These are phyloP conservation scores for Colletotrichum higginsianum DNA, from an alignment of 2,329 filamentous ascomycete genomes.

Conservation along the genomic window DNA sequence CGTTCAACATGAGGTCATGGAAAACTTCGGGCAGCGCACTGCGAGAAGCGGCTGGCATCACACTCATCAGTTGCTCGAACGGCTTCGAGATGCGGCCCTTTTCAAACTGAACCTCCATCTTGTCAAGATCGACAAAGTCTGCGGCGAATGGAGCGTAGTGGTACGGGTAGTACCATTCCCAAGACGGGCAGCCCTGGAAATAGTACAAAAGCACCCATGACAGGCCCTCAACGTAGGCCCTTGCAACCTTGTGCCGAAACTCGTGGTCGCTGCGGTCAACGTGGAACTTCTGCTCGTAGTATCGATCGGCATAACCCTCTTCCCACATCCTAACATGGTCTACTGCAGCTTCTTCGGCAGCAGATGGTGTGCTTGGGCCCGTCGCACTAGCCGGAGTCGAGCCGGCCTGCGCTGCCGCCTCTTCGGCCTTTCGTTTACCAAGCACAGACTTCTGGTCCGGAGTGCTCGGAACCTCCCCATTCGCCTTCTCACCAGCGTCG, in stretches of 20 bases:
- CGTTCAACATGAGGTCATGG: conserved; percentile 89
- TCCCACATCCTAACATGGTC: conserved; percentile 96
- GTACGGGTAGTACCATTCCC: conserved; percentile 99
- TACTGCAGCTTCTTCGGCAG: conserved; percentile 74
- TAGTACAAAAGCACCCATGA: conserved; percentile 98
- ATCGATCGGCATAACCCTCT: conserved; percentile 92
- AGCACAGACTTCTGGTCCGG: conserved; percentile 63
- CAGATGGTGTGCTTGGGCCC: conserved; percentile 60
- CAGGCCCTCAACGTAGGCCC: conserved; percentile 93
- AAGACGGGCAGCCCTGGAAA: conserved; percentile 97
- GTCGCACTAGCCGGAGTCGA: conserved; percentile 74
- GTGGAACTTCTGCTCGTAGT: conserved; percentile 97
- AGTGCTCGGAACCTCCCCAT: conserved; percentile 35
- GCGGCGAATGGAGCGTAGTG: conserved; percentile 98
- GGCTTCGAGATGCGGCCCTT: conserved; percentile 90
- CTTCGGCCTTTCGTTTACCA: conserved; percentile 83
- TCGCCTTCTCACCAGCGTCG: conserved; percentile 44
- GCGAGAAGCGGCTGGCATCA: conserved; percentile 92
- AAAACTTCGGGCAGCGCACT: conserved; percentile 92
- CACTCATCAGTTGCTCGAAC: conserved; percentile 98
- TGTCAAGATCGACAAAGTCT: conserved; percentile 88
- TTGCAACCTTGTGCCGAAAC: conserved; percentile 90
- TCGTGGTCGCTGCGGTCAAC: conserved; percentile 84
- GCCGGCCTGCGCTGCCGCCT: conserved; percentile 74
- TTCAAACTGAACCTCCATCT: conserved; percentile 85